Percentiles rank a stretch among this genome's conserved stretches.
These are phyloP conservation scores for Candida verbasci DNA, from an alignment of 805 yeast genomes.

Conservation along the genomic window DNA sequence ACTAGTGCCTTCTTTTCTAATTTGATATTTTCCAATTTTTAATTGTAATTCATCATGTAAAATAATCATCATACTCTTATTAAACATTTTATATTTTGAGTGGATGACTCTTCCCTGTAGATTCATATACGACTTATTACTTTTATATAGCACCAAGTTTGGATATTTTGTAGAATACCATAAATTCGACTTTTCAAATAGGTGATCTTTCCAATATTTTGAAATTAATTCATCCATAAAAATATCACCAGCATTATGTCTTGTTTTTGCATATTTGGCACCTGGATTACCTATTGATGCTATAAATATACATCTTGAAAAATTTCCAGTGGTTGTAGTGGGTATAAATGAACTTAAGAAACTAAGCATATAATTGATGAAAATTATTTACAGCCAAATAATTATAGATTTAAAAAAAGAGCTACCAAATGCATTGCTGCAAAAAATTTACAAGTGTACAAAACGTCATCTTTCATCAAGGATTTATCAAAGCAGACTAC, in stretches of 20 bases:
- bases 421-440: not conserved
- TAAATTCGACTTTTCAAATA: constrained; percentile 2
- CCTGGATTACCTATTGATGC: constrained; percentile 80
- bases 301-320: constrained; percentile 12
- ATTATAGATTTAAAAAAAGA: no score
- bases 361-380: constrained; percentile 6
- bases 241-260: constrained; percentile 78
- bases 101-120: constrained; percentile 56
- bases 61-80: constrained; percentile 39
- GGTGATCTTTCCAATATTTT: constrained; percentile 21
- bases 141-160: constrained; percentile 40
- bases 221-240: constrained; percentile 34
- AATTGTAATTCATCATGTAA: constrained; percentile 77
- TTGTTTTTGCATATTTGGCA: constrained; percentile 50
- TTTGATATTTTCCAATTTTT: constrained; percentile 60
- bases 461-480: no score
- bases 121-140: constrained; percentile 65
- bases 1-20: constrained; percentile 56
- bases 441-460: no score
- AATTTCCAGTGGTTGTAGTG: constrained; percentile 2
- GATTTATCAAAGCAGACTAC: no score
- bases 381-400: no score
- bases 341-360: constrained; percentile 6
- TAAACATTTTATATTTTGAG: constrained; percentile 43
- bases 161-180: constrained; percentile 15